Evolutionary conservation across 2,329 filamentous ascomycete species (phyloP), one percentile per base, ranked within the genome.

Genomic region (Pseudohalonectria lignicola): DNA sequence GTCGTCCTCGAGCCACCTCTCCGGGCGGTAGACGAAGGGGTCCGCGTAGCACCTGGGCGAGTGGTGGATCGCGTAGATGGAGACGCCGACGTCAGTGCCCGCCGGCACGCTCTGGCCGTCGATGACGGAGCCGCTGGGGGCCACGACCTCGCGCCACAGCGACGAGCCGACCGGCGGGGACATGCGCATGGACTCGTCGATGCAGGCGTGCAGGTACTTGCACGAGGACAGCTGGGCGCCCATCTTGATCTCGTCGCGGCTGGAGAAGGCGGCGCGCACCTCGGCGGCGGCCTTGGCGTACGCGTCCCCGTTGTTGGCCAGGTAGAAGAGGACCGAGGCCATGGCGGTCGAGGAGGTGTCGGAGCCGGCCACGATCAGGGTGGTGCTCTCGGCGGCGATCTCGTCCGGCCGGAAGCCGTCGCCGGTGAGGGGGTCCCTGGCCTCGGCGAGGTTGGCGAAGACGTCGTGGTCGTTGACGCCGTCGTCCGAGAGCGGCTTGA

Each of bases 361-460:
- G 18, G 77, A 79, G 23, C 79, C 79, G 7, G 78, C 79, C 44
- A 82, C 80, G 61, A 83, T 81, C 62, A 85, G 67, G 15, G 82
- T 58, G 51, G 82, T 82, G 10, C 77, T 79, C 53, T 84, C 79
- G 36, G 70, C 76, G 77, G 79, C 82, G 18, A 85, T 69, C 50
- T 84, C 79, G 1, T 72, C 69, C 2, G 67, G 78, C 29, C 66
- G 70, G 50, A 83, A 79, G 2, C 76, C 76, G 40, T 72, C 66
- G 37, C 79, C 79, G 1, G 79, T 83, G 51, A 83, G 78, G 12
- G 79, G 79, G 46, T 86, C 81, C 28, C 72, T 72, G 7, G 80
- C 79, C 51, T 78, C 79, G 42, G 85, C 69, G 10, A 86, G 68
- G 54, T 85, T 78, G 57, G 82, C 78, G 61, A 86, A 85, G 62